Evolutionary conservation across 345 rosid species (phyloP).

Genomic region (Populus deltoides): DNA sequence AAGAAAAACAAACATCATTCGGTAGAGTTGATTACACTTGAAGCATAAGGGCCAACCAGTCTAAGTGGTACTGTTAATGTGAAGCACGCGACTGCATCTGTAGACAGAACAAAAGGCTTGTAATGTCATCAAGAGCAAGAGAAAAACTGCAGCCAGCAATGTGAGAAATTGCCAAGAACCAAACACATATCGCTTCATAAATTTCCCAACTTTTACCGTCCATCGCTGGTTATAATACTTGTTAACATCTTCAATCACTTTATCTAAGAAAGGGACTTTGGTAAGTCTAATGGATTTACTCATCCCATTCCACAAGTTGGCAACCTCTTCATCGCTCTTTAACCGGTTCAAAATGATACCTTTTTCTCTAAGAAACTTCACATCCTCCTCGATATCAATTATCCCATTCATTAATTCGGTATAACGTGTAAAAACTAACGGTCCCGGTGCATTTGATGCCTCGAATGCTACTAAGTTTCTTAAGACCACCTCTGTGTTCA

Average conservation of each 20-base stretch:
- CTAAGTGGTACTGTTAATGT: background rate
- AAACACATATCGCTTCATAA: slow-evolving; percentile 40
- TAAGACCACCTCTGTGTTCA: slow-evolving; percentile 13
- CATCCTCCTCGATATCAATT: slow-evolving; percentile 18
- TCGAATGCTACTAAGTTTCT: slow-evolving; percentile 30
- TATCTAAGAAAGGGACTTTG: slow-evolving; percentile 49
- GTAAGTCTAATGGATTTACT: slow-evolving; percentile 57
- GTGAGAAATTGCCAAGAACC: slow-evolving; percentile 61
- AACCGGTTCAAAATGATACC: slow-evolving; percentile 54
- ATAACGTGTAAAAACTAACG: slow-evolving; percentile 14
- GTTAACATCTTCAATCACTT: slow-evolving; percentile 66
- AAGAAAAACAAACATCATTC: no score
- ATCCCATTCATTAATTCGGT: slow-evolving; percentile 21
- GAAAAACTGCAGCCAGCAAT: slow-evolving; percentile 36
- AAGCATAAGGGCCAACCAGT: background rate
- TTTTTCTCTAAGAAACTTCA: slow-evolving; percentile 33
- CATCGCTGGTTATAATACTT: slow-evolving; percentile 45
- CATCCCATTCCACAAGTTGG: slow-evolving; percentile 75
- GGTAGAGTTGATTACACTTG: no score
- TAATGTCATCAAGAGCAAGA: slow-evolving; percentile 42
- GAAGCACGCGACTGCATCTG: slow-evolving; percentile 9
- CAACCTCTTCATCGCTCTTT: slow-evolving; percentile 62
- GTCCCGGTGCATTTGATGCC: background rate
- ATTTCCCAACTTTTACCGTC: slow-evolving; percentile 45
- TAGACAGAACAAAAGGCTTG: slow-evolving; percentile 43